Conservation (phyloP, 1,284 basidiomycete species). For the Boletus semigastroideus region DNA sequence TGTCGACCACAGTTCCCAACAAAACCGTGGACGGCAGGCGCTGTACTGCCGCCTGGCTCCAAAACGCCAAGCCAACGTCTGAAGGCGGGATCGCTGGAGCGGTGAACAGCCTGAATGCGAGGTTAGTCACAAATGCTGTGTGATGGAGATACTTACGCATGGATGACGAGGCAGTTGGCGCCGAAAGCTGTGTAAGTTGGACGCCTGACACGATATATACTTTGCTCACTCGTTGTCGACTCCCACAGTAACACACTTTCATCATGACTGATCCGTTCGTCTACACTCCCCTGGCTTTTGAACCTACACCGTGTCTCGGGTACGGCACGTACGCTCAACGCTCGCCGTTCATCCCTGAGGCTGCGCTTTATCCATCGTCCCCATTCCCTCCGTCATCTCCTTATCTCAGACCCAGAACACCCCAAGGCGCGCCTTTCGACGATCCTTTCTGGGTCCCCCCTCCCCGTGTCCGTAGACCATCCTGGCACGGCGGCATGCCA, state of each 20-base stretch:
- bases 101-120: conserved; percentile 19
- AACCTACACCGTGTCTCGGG: conserved; percentile 32
- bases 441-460: conserved; percentile 22
- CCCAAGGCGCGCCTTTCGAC: conserved; percentile 15
- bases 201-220: conserved; percentile 18
- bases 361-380: conserved; percentile 35
- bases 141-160: neutral
- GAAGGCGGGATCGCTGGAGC: conserved; percentile 1
- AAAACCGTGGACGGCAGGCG: neutral
- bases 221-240: neutral
- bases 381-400: conserved; percentile 27
- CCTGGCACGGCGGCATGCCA: conserved; percentile 37
- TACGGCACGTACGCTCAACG: conserved; percentile 31
- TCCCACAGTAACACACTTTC: neutral
- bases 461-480: conserved; percentile 37
- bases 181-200: conserved; percentile 15
- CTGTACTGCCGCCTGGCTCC: neutral
- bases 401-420: conserved; percentile 26
- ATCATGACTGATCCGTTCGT: conserved; percentile 43
- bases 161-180: conserved; percentile 1
- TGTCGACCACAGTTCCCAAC: neutral
- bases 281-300: conserved; percentile 35
- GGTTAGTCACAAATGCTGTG: conserved; percentile 25
- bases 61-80: neutral
- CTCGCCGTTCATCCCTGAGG: conserved; percentile 44